Percentiles rank a stretch among this genome's conserved stretches.
phyloP scores from a whole-genome alignment of 1,284 basidiomycete genomes.

The Pseudozyma thailandica region DNA sequence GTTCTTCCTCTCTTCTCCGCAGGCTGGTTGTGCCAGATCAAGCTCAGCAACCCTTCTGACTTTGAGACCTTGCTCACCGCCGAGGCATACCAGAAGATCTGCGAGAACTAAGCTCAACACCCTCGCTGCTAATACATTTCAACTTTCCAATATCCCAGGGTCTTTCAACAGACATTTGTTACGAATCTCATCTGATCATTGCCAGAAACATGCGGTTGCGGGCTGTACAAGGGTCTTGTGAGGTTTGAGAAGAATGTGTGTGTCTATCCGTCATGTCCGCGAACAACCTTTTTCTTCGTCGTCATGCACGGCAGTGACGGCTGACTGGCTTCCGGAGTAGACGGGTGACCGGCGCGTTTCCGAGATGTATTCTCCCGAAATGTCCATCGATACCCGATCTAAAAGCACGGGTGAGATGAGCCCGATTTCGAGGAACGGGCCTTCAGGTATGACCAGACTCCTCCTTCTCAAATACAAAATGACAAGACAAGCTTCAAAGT shows the following conservation, averaged over 20 bases:
- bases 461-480: no score
- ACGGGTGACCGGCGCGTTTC: not conserved
- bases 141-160: slow-evolving; percentile 6
- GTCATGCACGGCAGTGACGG: slow-evolving; percentile 14
- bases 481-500: no score
- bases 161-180: slow-evolving; percentile 26
- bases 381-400: not conserved
- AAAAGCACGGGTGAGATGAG: not conserved
- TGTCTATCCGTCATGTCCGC: slow-evolving; percentile 2
- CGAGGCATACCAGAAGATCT: slow-evolving; percentile 77
- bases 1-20: slow-evolving; percentile 1
- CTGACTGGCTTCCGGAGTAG: slow-evolving; percentile 11
- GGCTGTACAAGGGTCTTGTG: not conserved
- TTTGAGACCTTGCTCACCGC: slow-evolving; percentile 79
- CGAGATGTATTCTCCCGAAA: not conserved
- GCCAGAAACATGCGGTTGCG: not conserved
- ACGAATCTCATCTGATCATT: not conserved
- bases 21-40: slow-evolving; percentile 98
- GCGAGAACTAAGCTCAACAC: slow-evolving; percentile 40
- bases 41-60: slow-evolving; percentile 80
- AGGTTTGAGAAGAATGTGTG: not conserved
- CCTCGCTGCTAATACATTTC: not conserved
- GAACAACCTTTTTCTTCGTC: not conserved
- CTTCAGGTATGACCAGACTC: no score
- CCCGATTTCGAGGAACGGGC: no score